Evolutionary conservation across 2,329 filamentous ascomycete species (phyloP).

Genomic region (Sphaerulina vaccinii): DNA sequence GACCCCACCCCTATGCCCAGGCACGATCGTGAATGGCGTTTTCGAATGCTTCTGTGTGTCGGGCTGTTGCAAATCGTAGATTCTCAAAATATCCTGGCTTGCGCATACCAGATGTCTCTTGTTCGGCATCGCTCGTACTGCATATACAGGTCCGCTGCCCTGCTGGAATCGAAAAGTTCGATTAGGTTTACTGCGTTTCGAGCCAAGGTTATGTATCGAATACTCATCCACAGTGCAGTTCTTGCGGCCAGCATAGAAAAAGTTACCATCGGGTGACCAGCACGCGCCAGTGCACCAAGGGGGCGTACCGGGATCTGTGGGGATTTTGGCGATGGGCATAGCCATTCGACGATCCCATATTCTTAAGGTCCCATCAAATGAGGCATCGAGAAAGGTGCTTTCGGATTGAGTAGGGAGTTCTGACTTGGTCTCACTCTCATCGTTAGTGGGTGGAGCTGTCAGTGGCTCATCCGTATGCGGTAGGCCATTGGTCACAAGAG

Average conservation of each 20-base stretch:
- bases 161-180: constrained; percentile 82
- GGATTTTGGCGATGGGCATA: constrained; percentile 75
- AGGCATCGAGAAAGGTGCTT: constrained; percentile 82
- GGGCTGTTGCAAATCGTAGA: constrained; percentile 79
- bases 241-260: constrained; percentile 85
- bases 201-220: constrained; percentile 67
- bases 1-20: constrained; percentile 83
- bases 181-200: constrained; percentile 67
- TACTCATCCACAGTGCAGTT: constrained; percentile 96
- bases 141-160: constrained; percentile 86
- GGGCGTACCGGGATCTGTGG: constrained; percentile 70
- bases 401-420: constrained; percentile 58
- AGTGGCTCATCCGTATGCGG: constrained; percentile 51
- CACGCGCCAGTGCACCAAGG: constrained; percentile 98
- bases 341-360: constrained; percentile 85
- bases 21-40: constrained; percentile 94
- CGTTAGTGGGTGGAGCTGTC: constrained; percentile 38
- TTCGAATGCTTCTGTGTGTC: constrained; percentile 65
- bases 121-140: constrained; percentile 87
- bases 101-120: constrained; percentile 89
- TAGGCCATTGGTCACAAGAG: constrained; percentile 47
- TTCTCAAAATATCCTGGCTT: constrained; percentile 85
- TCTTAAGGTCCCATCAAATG: constrained; percentile 82
- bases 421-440: constrained; percentile 26
- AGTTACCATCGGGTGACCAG: constrained; percentile 95